phyloP scores from a whole-genome alignment of 495 filamentous ascomycete genomes.

The Bacidia gigantensis region DNA sequence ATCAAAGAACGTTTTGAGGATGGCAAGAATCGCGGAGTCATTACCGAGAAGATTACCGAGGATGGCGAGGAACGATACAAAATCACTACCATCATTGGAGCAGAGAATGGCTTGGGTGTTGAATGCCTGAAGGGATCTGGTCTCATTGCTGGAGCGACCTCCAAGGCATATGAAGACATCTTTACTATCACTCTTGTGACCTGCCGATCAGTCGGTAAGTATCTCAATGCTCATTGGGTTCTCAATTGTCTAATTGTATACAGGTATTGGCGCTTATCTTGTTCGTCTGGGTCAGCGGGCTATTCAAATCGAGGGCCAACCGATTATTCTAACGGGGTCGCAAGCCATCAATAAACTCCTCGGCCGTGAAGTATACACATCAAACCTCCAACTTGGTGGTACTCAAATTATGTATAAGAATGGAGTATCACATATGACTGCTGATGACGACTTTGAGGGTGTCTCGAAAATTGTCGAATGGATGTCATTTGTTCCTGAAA shows the following conservation, averaged over 20 bases:
- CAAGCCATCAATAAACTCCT: slow-evolving; percentile 97
- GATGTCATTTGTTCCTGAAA: slow-evolving; percentile 93
- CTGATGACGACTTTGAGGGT: slow-evolving; percentile 93
- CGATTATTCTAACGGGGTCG: slow-evolving; percentile 96
- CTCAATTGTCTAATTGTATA: background rate
- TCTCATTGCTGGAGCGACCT: slow-evolving; percentile 95
- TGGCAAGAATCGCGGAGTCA: slow-evolving; percentile 64
- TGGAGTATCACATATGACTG: slow-evolving; percentile 97
- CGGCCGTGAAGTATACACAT: slow-evolving; percentile 95
- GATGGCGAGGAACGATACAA: slow-evolving; percentile 85
- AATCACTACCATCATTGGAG: slow-evolving; percentile 88
- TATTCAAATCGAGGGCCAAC: slow-evolving; percentile 97
- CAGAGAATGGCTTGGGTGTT: slow-evolving; percentile 91
- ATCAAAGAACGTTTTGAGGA: slow-evolving; percentile 81
- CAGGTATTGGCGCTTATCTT: slow-evolving; percentile 92
- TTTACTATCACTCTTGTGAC: slow-evolving; percentile 98
- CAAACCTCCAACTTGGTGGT: slow-evolving; percentile 95
- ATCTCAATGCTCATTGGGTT: background rate
- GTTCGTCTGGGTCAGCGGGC: slow-evolving; percentile 95
- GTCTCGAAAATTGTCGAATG: slow-evolving; percentile 96
- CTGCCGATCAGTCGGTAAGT: slow-evolving; percentile 79
- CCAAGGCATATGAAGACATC: slow-evolving; percentile 94
- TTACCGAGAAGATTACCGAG: slow-evolving; percentile 73
- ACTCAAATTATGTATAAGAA: slow-evolving; percentile 99
- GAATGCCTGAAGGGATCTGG: slow-evolving; percentile 95